Evolutionary conservation across 1,284 basidiomycete genomes (phyloP), one percentile per base, ranked within the genome.

Genomic region (Microbotryum violaceum): DNA sequence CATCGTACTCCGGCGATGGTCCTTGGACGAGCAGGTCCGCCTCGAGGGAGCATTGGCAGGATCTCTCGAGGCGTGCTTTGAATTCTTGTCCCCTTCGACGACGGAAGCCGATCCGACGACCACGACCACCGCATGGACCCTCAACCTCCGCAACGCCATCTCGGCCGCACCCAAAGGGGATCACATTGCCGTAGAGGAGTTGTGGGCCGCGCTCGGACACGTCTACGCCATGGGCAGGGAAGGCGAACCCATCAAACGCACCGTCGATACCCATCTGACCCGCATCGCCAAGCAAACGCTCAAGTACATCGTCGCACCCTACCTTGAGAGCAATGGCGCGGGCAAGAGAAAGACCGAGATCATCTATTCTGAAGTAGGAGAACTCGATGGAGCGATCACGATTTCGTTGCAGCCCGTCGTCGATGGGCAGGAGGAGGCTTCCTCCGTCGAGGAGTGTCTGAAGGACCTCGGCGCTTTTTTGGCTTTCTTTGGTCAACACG

Each of bases 301-400:
- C 48, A 49, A 63, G 42, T 42, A 58, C 33, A 63, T 69, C 42
- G 31, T 69, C 58, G 57, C 60, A 10, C 67, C 65, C 5, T 66
- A 62, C 61, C 54, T 69, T 51, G 61, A 60, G n/a, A 25, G 54
- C 18, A 58, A 58, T 10, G 59, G 59, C 16, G 44, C 23, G 5
- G 2, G 27, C 10, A 16, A 4, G 12, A 54, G 53, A 6, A 50
- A 33, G n/a, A 12, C n/a, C n/a, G 46, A 33, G 6, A 27, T 29
- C 45, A 42, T 42, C 37, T 9, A 42, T 12, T 20, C 9, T 23
- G 56, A 57, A 3, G 56, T 23, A 2, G 33, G 50, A 16, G 48
- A 31, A 9, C 20, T 6, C 5, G 31, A 21, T 12, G 23, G 6
- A 14, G 7, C 21, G 12, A n/a, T 9, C 6, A 50, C 18, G 42